Evolutionary conservation across 257 asterid species (phyloP).

Genomic region (Solanum chmielewskii): DNA sequence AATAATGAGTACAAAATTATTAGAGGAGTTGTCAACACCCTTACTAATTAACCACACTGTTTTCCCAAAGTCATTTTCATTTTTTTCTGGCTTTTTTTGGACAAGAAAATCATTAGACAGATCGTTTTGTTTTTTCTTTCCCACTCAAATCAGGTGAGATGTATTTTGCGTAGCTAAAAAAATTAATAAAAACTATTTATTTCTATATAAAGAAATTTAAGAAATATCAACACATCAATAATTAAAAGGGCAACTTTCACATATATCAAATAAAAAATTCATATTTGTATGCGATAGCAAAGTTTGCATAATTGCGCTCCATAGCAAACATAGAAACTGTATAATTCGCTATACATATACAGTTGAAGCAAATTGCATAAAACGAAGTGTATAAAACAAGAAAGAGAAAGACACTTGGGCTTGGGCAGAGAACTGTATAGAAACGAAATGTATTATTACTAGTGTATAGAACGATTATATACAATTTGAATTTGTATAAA

Average conservation of each 20-base stretch:
- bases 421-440: too few species aligned
- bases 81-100: neutral
- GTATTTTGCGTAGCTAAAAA: neutral
- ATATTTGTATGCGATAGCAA: too few species aligned
- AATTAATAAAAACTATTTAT: neutral
- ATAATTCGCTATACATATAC: too few species aligned
- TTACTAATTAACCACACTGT: neutral
- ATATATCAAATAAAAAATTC: too few species aligned
- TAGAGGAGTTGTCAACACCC: neutral
- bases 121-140: neutral
- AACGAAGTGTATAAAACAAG: too few species aligned
- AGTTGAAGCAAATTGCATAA: too few species aligned
- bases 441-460: too few species aligned
- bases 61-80: neutral
- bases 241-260: neutral
- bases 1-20: neutral
- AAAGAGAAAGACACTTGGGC: too few species aligned
- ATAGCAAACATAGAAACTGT: too few species aligned
- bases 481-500: too few species aligned
- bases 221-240: neutral
- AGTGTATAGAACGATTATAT: too few species aligned
- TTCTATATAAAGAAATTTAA: neutral
- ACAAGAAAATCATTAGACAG: neutral
- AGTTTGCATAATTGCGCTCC: too few species aligned
- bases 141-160: neutral